Conservation (phyloP, 1,284 basidiomycete species). For the Lentinus polychrous region DNA sequence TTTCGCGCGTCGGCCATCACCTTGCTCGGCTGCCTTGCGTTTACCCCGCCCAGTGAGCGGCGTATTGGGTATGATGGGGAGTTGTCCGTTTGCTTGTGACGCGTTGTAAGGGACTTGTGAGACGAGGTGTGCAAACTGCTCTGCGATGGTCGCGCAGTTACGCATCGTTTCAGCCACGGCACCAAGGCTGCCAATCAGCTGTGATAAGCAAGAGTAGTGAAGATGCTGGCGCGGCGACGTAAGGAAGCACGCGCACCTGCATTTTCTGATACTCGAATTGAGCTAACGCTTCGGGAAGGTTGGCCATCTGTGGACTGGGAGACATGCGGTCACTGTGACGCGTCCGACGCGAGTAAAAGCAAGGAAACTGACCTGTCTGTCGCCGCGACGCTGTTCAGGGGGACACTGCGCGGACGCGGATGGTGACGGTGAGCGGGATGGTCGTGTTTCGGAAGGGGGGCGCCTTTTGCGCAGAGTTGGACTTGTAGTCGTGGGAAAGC, state of each 20-base stretch:
- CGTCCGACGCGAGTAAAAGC: too few relatives aligned
- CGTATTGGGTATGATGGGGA: constrained; percentile 12
- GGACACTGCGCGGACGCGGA: too few relatives aligned
- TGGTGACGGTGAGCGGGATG: neutral
- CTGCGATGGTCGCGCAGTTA: constrained; percentile 48
- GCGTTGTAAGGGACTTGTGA: constrained; percentile 16
- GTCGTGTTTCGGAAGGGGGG: constrained; percentile 18
- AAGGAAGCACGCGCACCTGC: constrained; percentile 32
- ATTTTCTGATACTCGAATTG: constrained; percentile 40
- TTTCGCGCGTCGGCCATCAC: constrained; percentile 38
- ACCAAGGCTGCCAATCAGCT: constrained; percentile 49
- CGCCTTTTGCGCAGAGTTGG: too few relatives aligned
- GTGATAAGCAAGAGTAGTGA: constrained; percentile 8
- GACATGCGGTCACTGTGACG: neutral
- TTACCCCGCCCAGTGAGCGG: constrained; percentile 32
- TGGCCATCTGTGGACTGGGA: constrained; percentile 25
- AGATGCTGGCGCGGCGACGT: constrained; percentile 6
- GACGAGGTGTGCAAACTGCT: constrained; percentile 36
- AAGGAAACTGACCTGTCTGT: constrained; percentile 14
- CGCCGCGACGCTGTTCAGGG: neutral
- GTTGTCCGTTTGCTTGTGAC: constrained; percentile 18
- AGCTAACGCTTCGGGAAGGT: constrained; percentile 28
- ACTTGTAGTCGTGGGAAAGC: too few relatives aligned
- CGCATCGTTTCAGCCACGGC: constrained; percentile 53
- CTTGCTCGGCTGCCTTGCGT: constrained; percentile 40